Conservation (phyloP, 495 filamentous ascomycete genomes). For the Xylaria nigripes region DNA sequence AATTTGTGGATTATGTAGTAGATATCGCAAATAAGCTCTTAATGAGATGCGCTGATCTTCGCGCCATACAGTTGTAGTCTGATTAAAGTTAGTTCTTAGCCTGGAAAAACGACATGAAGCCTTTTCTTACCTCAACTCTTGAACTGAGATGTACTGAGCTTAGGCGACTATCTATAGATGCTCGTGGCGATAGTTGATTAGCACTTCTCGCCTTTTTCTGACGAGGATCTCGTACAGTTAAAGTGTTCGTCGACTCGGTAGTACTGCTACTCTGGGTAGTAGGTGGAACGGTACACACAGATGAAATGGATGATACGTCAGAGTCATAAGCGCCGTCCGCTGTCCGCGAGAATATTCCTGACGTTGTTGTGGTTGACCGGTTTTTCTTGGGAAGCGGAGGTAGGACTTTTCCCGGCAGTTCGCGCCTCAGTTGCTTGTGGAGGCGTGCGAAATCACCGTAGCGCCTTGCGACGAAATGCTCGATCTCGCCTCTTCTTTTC, state of each 20-base stretch:
- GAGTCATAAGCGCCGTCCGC: conserved; percentile 53
- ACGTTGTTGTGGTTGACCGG: conserved; percentile 58
- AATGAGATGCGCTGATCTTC: conserved; percentile 90
- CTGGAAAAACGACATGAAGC: not conserved
- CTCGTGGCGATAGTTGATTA: conserved; percentile 30
- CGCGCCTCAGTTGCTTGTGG: conserved; percentile 68
- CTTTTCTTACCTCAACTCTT: conserved; percentile 23
- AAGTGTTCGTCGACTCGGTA: conserved; percentile 31
- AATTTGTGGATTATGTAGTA: conserved; percentile 76
- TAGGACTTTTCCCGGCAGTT: conserved; percentile 86
- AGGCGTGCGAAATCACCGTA: conserved; percentile 83
- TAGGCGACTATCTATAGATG: conserved; percentile 26
- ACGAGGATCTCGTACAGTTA: conserved; percentile 35
- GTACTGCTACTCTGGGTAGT: conserved; percentile 15
- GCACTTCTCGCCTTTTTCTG: conserved; percentile 26
- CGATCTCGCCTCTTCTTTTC: conserved; percentile 59
- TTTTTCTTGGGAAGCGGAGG: conserved; percentile 86
- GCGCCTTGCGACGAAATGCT: conserved; percentile 70
- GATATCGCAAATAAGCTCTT: conserved; percentile 75
- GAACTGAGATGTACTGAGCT: conserved; percentile 12
- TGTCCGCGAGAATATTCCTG: conserved; percentile 39
- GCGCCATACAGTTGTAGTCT: conserved; percentile 60
- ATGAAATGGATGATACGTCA: conserved; percentile 70
- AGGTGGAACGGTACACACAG: conserved; percentile 50
- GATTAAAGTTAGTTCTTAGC: not conserved